Conservation (phyloP, 805 yeast genomes). For the Scheffersomyces stipitis region DNA sequence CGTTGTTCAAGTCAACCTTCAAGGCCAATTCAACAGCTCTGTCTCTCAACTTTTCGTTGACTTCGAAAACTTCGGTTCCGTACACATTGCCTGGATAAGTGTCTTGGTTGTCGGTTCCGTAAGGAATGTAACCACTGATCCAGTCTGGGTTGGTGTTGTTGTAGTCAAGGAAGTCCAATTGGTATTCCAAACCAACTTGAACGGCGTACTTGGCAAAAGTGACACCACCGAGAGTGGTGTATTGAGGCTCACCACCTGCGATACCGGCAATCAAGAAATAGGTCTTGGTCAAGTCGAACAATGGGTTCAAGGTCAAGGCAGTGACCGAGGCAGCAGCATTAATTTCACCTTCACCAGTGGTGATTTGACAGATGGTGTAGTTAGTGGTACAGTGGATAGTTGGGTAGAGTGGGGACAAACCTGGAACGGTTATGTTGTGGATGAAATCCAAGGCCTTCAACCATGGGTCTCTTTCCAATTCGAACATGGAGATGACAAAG, state of each 20-base stretch:
- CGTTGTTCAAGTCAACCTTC: slow-evolving; percentile 43
- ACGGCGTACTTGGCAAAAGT: slow-evolving; percentile 61
- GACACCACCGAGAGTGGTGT: slow-evolving; percentile 59
- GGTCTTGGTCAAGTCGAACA: slow-evolving; percentile 58
- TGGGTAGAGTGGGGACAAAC: slow-evolving; percentile 61
- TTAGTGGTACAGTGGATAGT: slow-evolving; percentile 53
- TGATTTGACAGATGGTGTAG: slow-evolving; percentile 56
- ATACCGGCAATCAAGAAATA: slow-evolving; percentile 66
- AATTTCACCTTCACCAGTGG: slow-evolving; percentile 70
- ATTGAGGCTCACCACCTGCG: slow-evolving; percentile 60
- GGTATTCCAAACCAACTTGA: slow-evolving; percentile 60
- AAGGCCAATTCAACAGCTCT: slow-evolving; percentile 54
- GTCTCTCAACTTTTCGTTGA: slow-evolving; percentile 58
- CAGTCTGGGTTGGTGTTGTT: slow-evolving; percentile 42
- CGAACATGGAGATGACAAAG: slow-evolving; percentile 56
- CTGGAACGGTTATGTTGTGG: slow-evolving; percentile 62
- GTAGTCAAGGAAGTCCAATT: slow-evolving; percentile 47
- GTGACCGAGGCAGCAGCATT: slow-evolving; percentile 62
- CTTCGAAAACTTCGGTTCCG: slow-evolving; percentile 66
- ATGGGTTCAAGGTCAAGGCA: slow-evolving; percentile 52
- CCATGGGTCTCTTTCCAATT: slow-evolving; percentile 55
- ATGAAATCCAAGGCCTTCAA: slow-evolving; percentile 45
- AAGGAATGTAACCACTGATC: slow-evolving; percentile 60
- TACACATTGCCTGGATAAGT: slow-evolving; percentile 54
- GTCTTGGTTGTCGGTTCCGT: slow-evolving; percentile 49